Evolutionary conservation across 2,329 filamentous ascomycete species (phyloP).

Genomic region (Pestalotiopsis sp.): DNA sequence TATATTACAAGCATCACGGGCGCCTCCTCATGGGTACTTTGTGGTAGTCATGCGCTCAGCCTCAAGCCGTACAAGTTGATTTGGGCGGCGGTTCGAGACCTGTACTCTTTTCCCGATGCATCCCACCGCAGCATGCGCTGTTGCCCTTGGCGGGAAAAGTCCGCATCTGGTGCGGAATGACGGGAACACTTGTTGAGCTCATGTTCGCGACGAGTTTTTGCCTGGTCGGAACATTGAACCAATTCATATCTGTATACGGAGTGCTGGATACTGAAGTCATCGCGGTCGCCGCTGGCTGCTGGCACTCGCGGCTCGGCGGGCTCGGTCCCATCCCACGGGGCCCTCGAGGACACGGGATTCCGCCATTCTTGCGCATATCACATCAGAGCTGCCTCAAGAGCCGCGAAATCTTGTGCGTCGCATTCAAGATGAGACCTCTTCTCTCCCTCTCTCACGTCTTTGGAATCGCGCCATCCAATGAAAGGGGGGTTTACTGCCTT

Average conservation of each 20-base stretch:
- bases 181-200: background rate
- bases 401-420: slow-evolving; percentile 6
- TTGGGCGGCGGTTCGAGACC: background rate
- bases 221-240: background rate
- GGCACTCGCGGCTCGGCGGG: background rate
- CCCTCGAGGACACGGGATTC: slow-evolving; percentile 1
- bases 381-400: slow-evolving; percentile 11
- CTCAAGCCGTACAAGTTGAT: background rate
- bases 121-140: background rate
- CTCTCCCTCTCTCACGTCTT: background rate
- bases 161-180: background rate
- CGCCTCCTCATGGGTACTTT: background rate
- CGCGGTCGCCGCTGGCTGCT: background rate
- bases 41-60: slow-evolving; percentile 11
- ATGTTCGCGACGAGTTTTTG: background rate
- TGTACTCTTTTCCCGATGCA: background rate
- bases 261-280: background rate
- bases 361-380: slow-evolving; percentile 9
- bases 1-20: slow-evolving; percentile 4
- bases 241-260: background rate
- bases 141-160: background rate
- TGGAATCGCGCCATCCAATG: background rate
- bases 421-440: background rate
- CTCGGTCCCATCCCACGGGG: background rate
- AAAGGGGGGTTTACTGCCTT: slow-evolving; percentile 7